Percentiles rank a stretch among this genome's conserved stretches.
Evolutionary conservation across 352 stramenopile genomes (phyloP).

Genomic region (Thraustochytrium sp.): DNA sequence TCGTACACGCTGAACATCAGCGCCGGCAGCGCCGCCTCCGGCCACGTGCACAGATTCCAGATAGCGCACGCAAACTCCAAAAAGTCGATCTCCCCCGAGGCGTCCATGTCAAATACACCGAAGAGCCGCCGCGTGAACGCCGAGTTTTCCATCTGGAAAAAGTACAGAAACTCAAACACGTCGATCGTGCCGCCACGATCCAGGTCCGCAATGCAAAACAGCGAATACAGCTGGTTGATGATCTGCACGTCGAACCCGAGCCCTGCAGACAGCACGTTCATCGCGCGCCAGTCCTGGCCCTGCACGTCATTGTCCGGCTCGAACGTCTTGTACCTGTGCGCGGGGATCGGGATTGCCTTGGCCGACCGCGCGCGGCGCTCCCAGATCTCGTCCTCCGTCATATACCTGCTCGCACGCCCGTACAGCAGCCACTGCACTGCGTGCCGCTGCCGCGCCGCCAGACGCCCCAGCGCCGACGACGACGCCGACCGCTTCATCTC

Average conservation of each 20-base stretch:
- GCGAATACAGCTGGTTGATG: slow-evolving; percentile 36
- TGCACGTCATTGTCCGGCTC: background rate
- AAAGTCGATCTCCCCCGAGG: slow-evolving; percentile 38
- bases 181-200: background rate
- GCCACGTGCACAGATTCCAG: slow-evolving; percentile 47
- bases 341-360: background rate
- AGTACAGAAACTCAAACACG: slow-evolving; percentile 38
- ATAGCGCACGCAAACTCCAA: slow-evolving; percentile 46
- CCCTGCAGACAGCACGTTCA: slow-evolving; percentile 19
- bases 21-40: background rate
- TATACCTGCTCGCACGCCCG: background rate
- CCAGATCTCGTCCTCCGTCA: slow-evolving; percentile 21
- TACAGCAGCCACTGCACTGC: background rate
- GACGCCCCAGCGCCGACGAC: no score
- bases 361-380: background rate
- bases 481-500: no score
- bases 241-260: background rate
- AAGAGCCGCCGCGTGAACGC: slow-evolving; percentile 35
- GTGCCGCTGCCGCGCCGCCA: no score
- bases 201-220: slow-evolving; percentile 24
- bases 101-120: slow-evolving; percentile 42
- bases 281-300: slow-evolving; percentile 7
- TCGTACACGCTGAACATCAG: slow-evolving; percentile 36
- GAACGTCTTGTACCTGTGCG: background rate
- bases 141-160: slow-evolving; percentile 41